Evolutionary conservation across 192 early-diverging fungal genomes (phyloP), one percentile per base, ranked within the genome.

Genomic region (Coemansia umbellata): DNA sequence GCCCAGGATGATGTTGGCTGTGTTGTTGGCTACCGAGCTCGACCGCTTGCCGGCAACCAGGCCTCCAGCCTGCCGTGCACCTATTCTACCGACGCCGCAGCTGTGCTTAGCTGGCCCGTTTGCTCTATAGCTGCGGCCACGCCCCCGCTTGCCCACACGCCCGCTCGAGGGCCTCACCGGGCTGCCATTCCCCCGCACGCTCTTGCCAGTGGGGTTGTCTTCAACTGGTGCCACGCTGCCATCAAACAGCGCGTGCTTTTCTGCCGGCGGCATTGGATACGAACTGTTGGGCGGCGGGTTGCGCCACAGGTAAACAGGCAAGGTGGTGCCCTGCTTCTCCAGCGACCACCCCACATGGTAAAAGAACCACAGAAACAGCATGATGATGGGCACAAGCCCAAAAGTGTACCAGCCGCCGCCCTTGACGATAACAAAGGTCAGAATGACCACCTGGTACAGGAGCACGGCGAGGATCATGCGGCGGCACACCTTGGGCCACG

Each of bases 401-500:
- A 73, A 66, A 11, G 69, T 58, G 50, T 61, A 73, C 69, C 69
- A 73, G 27, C 69, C 69, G 37, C 69, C 69, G 27, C 69, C 69
- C 58, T 66, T 66, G 53, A 73, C 66, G 4, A 74, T 19, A 15
- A 74, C 65, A 60, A 87, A 72, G 6, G 84, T 82, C 13, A 84
- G 49, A 48, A 85, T 84, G 4, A 84, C 80, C 8, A 80, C 47
- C 55, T 89, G 81, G 56, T 83, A 89, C 18, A 89, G 78, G 33
- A 85, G 54, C 28, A 91, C 59, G 1, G 84, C 78, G 21, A 86
- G 31, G 6, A 82, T 84, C 53, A 90, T 79, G 10, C 87, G 72
- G 15, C 81, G 81, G 33, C 87, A 86, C 15, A 87, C 82, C 42
- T 81, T 70, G 26, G 88, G 87, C 88, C 88, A 90, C 22, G 78